Evolutionary conservation across 768 basidiomycete species (phyloP), one percentile per base, ranked within the genome.

Genomic region (Tylopilus intermedius): DNA sequence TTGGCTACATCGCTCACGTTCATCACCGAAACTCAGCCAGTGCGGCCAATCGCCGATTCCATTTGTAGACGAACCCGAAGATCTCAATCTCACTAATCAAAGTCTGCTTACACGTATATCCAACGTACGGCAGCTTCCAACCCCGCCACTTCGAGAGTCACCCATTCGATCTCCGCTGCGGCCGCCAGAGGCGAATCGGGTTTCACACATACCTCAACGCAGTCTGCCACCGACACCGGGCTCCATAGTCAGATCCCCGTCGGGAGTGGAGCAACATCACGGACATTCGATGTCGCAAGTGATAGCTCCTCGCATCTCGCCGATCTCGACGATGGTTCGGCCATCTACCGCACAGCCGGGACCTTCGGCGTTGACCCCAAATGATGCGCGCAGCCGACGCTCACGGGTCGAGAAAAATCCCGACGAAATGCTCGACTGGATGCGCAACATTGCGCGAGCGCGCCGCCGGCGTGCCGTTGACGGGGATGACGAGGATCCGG

Each of bases 161-260:
- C 49, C 59, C 10, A 8, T 41, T 47, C 62, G 51, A 38, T 53
- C 56, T 47, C 40, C 59, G 51, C 50, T 8, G n/a, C 56, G 51
- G 2, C 40, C 48, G 14, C 10, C 43, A 5, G 52, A 60, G 39
- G 60, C 56, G 56, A 65, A 58, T 49, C 62, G 62, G 18, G 41
- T 59, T 11, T 69, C 67, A 8, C 70, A 69, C 15, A 47, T 58
- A 2, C 50, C 48, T 39, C 68, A 71, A 30, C 73, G 77, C 47
- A 71, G 69, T 22, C 58, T 79, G 3, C 78, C 78, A 24, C 73
- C 69, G 0, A 75, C 77, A 13, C 76, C 77, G 18, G 53, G 45
- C 2, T 32, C 49, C 3, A 52, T 61, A 6, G 44, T 59, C 2
- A 58, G 62, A 27, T 59, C 62, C n/a, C 15, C 42, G 7, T 59